These are phyloP conservation scores for Paxillus rubicundulus DNA, from an alignment of 768 basidiomycete genomes.

Conservation along the genomic window DNA sequence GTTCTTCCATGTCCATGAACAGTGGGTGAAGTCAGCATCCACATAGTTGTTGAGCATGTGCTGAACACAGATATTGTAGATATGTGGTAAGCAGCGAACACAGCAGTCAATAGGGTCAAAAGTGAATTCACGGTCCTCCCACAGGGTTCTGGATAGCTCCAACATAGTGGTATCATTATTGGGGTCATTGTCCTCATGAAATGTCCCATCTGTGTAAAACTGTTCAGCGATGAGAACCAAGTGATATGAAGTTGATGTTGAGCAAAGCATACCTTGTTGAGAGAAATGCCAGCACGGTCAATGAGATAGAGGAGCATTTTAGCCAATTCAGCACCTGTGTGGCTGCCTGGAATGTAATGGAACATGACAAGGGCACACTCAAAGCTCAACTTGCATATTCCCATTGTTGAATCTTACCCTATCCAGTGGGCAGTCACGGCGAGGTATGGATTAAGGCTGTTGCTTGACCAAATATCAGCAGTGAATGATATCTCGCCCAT, in stretches of 20 bases:
- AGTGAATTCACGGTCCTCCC: background rate
- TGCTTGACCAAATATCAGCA: conserved; percentile 35
- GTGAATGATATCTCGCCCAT: conserved; percentile 24
- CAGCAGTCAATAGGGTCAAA: conserved; percentile 11
- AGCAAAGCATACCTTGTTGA: conserved; percentile 1
- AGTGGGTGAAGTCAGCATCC: background rate
- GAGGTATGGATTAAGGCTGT: conserved; percentile 24
- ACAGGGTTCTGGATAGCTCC: background rate
- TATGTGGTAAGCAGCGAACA: conserved; percentile 23
- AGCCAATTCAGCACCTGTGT: conserved; percentile 7
- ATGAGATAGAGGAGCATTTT: background rate
- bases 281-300: conserved; percentile 3
- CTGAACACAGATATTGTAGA: conserved; percentile 18
- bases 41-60: conserved; percentile 10
- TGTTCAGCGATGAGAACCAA: conserved; percentile 5
- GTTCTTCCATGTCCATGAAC: background rate
- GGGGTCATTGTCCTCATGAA: conserved; percentile 11
- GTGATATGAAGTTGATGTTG: background rate
- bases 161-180: conserved; percentile 15
- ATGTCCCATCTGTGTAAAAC: conserved; percentile 7
- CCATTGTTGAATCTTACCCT: background rate
- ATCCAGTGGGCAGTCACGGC: conserved; percentile 35
- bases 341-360: conserved; percentile 8
- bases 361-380: conserved; percentile 14
- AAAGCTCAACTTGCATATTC: background rate